Base-by-base conservation (phyloP, 148 eudicot genomes). In the Rhododendron williamsianum region DNA sequence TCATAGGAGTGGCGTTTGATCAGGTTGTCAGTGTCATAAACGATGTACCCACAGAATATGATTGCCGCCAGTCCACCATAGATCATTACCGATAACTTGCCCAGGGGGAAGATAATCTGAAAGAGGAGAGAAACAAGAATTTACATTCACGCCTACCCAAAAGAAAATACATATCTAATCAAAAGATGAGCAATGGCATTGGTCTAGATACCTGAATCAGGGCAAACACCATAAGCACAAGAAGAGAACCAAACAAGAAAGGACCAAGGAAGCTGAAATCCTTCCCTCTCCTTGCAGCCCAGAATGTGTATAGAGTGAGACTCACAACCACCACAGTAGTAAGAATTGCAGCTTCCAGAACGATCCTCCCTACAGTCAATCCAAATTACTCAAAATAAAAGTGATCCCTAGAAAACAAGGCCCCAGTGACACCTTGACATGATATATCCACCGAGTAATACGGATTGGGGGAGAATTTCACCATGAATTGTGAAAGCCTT, bases 251-350 rank as follows among this genome's bases (percentile, higher is more conserved):
- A 80, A 93, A 93, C 84, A 93, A 83, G 89, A 93, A 93, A 13
- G 95, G 95, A 2, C 93, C 95, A 16, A 92, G 87, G 87, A 93
- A 93, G 81, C 80, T 91, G 87, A 93, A 93, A 80, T 93, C 95
- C 7, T 91, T 86, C 78, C 95, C 95, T 83, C 92, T 90, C 85
- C 46, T 91, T 19, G 91, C 95, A 52, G 91, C 95, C 95, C 93
- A 92, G 85, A 93, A 93, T 33, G 95, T 93, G 89, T 92, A 93
- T 46, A 92, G 72, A 30, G 95, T 93, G 36, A 93, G 90, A 74
- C 93, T 84, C 52, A 92, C 84, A 8, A 93, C 93, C 88, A 93
- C 89, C 30, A 81, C 91, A 2, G 89, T 56, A 5, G 95, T 93
- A n/a, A 93, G 69, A 30, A 93, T 92, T 19, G 87, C 92, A 4